phyloP scores from a whole-genome alignment of 345 rosid genomes.

The Moringa oleifera region DNA sequence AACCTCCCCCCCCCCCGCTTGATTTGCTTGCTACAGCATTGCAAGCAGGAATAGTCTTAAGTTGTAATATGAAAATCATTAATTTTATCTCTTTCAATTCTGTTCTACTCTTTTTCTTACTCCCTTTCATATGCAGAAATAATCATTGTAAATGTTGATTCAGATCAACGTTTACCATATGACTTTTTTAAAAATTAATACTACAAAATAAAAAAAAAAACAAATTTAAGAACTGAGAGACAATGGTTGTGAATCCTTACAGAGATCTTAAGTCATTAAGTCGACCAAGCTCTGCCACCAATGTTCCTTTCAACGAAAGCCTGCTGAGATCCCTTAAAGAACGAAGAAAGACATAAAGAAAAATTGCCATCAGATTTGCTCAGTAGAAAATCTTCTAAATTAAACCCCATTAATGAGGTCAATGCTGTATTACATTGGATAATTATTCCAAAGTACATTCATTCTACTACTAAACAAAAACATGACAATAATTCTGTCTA shows the following conservation, averaged over 20 bases:
- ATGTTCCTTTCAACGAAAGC: conserved; percentile 60
- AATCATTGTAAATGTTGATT: too few relatives aligned
- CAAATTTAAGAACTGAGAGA: not conserved
- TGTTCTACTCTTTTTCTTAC: too few relatives aligned
- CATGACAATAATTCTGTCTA: not conserved
- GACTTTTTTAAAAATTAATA: not conserved
- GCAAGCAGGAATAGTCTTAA: too few relatives aligned
- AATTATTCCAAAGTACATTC: too few relatives aligned
- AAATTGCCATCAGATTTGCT: not conserved
- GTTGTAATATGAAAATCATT: too few relatives aligned
- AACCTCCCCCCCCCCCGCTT: too few relatives aligned
- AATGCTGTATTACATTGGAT: not conserved
- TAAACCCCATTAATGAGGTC: too few relatives aligned
- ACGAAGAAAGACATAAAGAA: conserved; percentile 8
- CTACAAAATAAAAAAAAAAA: not conserved
- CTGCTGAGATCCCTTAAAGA: conserved; percentile 57
- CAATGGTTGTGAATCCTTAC: conserved; percentile 35
- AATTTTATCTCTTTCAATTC: too few relatives aligned
- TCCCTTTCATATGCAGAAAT: too few relatives aligned
- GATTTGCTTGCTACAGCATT: too few relatives aligned
- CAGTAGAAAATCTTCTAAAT: not conserved
- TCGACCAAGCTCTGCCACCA: conserved; percentile 70
- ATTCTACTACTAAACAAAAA: conserved; percentile 1
- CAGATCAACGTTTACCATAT: not conserved
- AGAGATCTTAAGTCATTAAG: conserved; percentile 57